phyloP scores from a whole-genome alignment of 306 rosid species.

The Cucurbita moschata region DNA sequence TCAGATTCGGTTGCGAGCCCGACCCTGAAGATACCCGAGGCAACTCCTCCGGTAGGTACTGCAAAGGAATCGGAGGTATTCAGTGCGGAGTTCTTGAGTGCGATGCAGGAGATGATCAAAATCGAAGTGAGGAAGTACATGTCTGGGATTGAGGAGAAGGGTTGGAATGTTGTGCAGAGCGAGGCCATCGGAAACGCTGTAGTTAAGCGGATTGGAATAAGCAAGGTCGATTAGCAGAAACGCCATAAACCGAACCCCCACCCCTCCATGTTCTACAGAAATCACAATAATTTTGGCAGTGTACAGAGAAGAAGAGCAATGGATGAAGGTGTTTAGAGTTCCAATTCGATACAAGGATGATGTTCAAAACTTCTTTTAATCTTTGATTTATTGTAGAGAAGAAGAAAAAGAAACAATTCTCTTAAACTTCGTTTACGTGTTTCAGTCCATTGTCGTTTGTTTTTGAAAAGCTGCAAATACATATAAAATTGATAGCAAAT shows the following conservation, averaged over 20 bases:
- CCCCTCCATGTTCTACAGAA: not conserved
- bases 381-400: not conserved
- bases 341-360: not conserved
- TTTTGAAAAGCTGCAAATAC: not conserved
- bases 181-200: conserved; percentile 50
- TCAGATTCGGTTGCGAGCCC: not conserved
- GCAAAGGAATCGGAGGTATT: conserved; percentile 18
- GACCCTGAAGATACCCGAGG: not conserved
- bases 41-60: not conserved
- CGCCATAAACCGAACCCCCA: not conserved
- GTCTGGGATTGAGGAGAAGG: conserved; percentile 53
- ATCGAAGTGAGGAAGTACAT: conserved; percentile 66
- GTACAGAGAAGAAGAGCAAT: not conserved
- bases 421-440: no score
- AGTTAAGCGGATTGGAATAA: conserved; percentile 42
- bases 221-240: conserved; percentile 33
- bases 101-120: conserved; percentile 74
- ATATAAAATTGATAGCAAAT: not conserved
- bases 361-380: not conserved
- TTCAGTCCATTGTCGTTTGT: no score
- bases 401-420: no score
- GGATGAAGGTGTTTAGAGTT: not conserved
- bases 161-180: conserved; percentile 32
- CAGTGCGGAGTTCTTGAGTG: conserved; percentile 41
- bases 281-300: conserved; percentile 4